Conservation (phyloP, 169 alveolate genomes). For the Plasmodium vivax region DNA sequence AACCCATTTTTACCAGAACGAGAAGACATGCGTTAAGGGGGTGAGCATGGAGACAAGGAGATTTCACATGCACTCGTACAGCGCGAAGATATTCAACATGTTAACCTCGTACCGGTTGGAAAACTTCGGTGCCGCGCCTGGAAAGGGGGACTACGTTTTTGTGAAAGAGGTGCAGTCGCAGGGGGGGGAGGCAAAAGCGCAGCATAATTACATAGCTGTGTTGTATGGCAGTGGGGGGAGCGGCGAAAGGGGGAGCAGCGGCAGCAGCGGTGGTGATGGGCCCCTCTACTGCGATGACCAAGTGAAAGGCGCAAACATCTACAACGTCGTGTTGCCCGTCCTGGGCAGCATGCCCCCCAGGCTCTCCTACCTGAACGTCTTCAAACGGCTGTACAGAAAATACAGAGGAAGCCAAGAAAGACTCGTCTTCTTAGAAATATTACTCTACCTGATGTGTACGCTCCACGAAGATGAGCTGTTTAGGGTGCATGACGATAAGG, state of each 20-base stretch:
- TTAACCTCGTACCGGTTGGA: constrained; percentile 68
- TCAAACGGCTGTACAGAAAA: constrained; percentile 43
- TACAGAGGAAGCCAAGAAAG: constrained; percentile 6
- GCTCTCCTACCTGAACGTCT: constrained; percentile 41
- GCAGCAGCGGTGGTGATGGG: background rate
- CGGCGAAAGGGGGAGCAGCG: background rate
- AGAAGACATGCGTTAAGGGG: constrained; percentile 59
- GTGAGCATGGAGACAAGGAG: constrained; percentile 72
- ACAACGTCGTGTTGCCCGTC: constrained; percentile 72
- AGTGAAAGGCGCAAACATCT: background rate
- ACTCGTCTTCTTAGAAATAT: constrained; percentile 65
- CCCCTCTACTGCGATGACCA: background rate
- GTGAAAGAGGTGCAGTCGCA: constrained; percentile 32
- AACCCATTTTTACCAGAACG: constrained; percentile 51
- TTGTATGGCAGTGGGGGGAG: background rate
- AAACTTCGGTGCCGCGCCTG: constrained; percentile 38
- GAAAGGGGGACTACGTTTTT: constrained; percentile 57
- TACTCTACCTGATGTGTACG: constrained; percentile 61
- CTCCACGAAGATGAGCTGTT: constrained; percentile 59
- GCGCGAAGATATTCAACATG: constrained; percentile 71
- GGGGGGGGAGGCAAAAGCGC: constrained; percentile 24
- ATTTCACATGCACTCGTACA: constrained; percentile 75
- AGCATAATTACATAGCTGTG: constrained; percentile 52
- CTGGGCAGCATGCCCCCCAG: constrained; percentile 58
- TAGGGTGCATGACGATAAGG: background rate